These are phyloP conservation scores for Sorghum bicolor DNA, from an alignment of 176 grass and related monocot species.

Conservation along the genomic window Sorghum_bicolor_NCBIv3 NC_012870.2:21608501-21609000, in stretches of 20 bases:
- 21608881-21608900: slow-evolving; percentile 95
- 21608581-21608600: too few relatives aligned
- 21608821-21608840: not conserved
- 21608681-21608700: not conserved
- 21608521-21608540: not conserved
- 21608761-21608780: not conserved
- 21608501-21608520: not conserved
- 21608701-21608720: not conserved
- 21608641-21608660: not conserved
- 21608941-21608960: not conserved
- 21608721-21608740: not conserved
- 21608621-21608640: not conserved
- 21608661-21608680: not conserved
- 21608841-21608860: slow-evolving; percentile 20
- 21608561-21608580: not conserved
- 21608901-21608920: slow-evolving; percentile 90
- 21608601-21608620: not conserved
- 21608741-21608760: not conserved
- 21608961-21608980: not conserved
- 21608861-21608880: slow-evolving; percentile 72
- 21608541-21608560: not conserved
- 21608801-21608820: not conserved
- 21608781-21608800: not conserved
- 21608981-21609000: not conserved
- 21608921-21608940: slow-evolving; percentile 85